Conservation (phyloP, 2,329 filamentous ascomycete genomes). For the Beauveria medogensis region DNA sequence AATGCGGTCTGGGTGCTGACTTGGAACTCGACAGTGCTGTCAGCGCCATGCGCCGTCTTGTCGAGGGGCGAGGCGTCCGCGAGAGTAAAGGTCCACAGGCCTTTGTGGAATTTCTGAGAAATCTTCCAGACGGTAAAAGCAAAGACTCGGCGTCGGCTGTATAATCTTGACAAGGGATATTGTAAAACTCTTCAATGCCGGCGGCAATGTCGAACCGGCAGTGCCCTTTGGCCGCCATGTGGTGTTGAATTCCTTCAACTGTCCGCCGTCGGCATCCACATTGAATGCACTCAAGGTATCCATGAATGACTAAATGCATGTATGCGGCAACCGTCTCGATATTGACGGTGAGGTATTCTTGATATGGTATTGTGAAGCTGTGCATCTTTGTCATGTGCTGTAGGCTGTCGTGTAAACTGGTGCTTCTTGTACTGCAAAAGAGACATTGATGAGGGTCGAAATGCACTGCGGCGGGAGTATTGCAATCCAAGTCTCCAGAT, state of each 20-base stretch:
- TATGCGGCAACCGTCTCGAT: slow-evolving; percentile 38
- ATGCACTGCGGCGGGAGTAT: slow-evolving; percentile 4
- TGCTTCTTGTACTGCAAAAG: slow-evolving; percentile 30
- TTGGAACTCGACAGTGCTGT: not conserved
- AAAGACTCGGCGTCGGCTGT: slow-evolving; percentile 18
- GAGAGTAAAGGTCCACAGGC: not conserved
- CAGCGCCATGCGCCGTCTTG: not conserved
- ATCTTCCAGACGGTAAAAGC: slow-evolving; percentile 28
- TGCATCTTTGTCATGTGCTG: slow-evolving; percentile 43
- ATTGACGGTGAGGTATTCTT: slow-evolving; percentile 34
- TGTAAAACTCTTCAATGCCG: slow-evolving; percentile 35
- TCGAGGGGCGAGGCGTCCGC: not conserved
- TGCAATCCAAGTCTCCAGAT: not conserved
- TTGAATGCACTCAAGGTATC: slow-evolving; percentile 41
- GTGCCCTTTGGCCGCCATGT: slow-evolving; percentile 43
- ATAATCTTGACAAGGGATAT: slow-evolving; percentile 12
- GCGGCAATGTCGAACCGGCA: slow-evolving; percentile 35
- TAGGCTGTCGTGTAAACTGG: slow-evolving; percentile 29
- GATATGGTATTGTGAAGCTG: slow-evolving; percentile 35
- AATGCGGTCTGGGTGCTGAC: not conserved
- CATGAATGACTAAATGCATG: slow-evolving; percentile 40
- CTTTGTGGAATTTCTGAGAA: slow-evolving; percentile 19
- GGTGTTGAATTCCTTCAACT: slow-evolving; percentile 38
- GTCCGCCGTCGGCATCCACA: slow-evolving; percentile 37
- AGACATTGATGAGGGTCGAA: slow-evolving; percentile 30